phyloP scores from a whole-genome alignment of 2,329 filamentous ascomycete species.

The Sclerotiophoma versabilis region DNA sequence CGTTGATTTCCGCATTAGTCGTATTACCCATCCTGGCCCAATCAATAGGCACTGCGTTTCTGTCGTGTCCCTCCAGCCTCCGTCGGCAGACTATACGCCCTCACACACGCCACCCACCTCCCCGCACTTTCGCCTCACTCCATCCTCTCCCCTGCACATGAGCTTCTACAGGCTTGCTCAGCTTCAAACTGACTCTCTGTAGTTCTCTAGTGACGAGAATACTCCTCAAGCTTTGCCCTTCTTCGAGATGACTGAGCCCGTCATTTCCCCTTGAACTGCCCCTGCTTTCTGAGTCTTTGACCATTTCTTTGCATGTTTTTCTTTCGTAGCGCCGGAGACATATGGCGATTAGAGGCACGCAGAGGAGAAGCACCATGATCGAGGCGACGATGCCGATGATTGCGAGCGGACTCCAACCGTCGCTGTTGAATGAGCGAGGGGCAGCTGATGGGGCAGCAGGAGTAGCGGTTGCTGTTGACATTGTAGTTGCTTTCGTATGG shows the following conservation, averaged over 20 bases:
- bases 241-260: background rate
- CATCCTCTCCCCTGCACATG: conserved; percentile 24
- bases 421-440: conserved; percentile 1
- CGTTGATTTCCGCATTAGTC: background rate
- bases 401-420: conserved; percentile 28
- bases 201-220: conserved; percentile 35
- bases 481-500: background rate
- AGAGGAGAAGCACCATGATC: conserved; percentile 25
- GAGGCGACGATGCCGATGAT: conserved; percentile 35
- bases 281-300: conserved; percentile 15
- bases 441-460: conserved; percentile 25
- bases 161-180: conserved; percentile 23
- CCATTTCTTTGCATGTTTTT: conserved; percentile 27
- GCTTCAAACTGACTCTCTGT: conserved; percentile 27
- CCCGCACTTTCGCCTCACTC: conserved; percentile 27
- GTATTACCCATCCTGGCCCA: conserved; percentile 5
- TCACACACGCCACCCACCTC: conserved; percentile 21
- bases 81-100: background rate
- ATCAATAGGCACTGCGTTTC: background rate
- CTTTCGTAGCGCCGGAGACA: conserved; percentile 29
- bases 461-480: background rate
- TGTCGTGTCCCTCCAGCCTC: background rate
- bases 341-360: conserved; percentile 29
- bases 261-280: conserved; percentile 19
- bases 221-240: conserved; percentile 29